phyloP scores from a whole-genome alignment of 371 early-diverging fungal genomes.

The Synchytrium microbalum region DNA sequence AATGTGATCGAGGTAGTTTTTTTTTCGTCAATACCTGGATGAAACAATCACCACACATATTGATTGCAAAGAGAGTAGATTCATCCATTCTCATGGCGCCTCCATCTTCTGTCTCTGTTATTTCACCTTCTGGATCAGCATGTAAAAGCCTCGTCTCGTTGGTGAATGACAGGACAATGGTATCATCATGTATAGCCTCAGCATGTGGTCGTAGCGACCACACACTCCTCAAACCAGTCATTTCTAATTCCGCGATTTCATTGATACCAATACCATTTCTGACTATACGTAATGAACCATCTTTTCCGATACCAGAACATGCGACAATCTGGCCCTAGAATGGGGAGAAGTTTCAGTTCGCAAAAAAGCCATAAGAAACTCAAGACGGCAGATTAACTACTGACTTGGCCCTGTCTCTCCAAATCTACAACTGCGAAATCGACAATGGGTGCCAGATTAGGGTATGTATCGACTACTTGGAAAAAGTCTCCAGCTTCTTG shows the following conservation, averaged over 20 bases:
- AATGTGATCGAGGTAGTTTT: too few species aligned
- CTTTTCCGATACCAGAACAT: conserved; percentile 71
- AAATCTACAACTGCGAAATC: conserved; percentile 79
- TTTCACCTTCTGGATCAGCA: conserved; percentile 27
- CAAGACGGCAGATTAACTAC: neutral
- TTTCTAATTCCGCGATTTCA: conserved; percentile 46
- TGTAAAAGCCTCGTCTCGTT: conserved; percentile 42
- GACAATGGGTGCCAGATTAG: conserved; percentile 74
- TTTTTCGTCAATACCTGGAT: conserved; percentile 35
- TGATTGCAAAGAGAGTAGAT: conserved; percentile 41
- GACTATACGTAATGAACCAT: conserved; percentile 71
- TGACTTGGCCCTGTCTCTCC: conserved; percentile 66
- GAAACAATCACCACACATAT: conserved; percentile 27
- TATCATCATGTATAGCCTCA: conserved; percentile 19
- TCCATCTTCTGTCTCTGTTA: conserved; percentile 30
- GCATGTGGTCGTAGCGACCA: conserved; percentile 56
- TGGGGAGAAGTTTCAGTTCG: conserved; percentile 5
- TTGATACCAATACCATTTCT: conserved; percentile 82
- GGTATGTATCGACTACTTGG: conserved; percentile 51
- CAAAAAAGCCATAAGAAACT: neutral
- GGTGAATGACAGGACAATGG: conserved; percentile 51
- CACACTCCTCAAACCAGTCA: conserved; percentile 54
- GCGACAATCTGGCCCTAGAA: conserved; percentile 67
- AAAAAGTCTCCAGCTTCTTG: conserved; percentile 32
- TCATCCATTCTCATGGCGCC: conserved; percentile 40